Base-by-base conservation (phyloP, 176 grass and related monocot species). In the Pontederia crassipes region DNA sequence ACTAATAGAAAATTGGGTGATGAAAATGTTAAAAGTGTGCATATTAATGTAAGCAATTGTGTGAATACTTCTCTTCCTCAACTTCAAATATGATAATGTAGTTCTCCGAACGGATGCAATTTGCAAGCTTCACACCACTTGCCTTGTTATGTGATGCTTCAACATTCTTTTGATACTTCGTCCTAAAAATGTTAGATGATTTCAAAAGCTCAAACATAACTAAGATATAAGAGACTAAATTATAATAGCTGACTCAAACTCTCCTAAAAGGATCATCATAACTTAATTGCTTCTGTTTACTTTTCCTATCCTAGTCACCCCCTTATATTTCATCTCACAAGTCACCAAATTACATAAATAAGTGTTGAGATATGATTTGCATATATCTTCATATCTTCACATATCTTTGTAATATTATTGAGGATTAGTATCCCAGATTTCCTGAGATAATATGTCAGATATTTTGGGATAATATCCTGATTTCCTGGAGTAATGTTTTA, bases 131-230 rank as follows among this genome's bases (percentile, higher is more conserved):
- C 46, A 69, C 54, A 49, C 68, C 74, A 18, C 69, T 75, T 65
- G 83, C 86, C 63, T 91, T 97, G 67, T 82, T 81, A 80, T 90
- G 92, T 8, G 84, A 91, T 66, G 92, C 87, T 65, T 97, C 92
- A 28, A 97, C 92, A 46, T 88, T 97, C 71, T 97, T 97, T 69
- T 97, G 92, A 77, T 97, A 97, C 62, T 97, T 97, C 26, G 92
- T 85, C 92, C 92, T 97, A 67, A 55, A 71, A 49, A 58, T 24
- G 27, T 60, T 66, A 50, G 17, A 64, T 47, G n/a, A 14, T 15
- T 61, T 72, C 14, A n/a, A 24, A 45, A 5, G 12, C 15, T 55
- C 20, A 17, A 11, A 51, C n/a, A 55, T 48, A 17, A 64, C 28
- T 15, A 73, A 62, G 24, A 64, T 14, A 48, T 27, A 24, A 18